phyloP scores from a whole-genome alignment of 305 asterid species.

The Fraxinus sp. region DNA sequence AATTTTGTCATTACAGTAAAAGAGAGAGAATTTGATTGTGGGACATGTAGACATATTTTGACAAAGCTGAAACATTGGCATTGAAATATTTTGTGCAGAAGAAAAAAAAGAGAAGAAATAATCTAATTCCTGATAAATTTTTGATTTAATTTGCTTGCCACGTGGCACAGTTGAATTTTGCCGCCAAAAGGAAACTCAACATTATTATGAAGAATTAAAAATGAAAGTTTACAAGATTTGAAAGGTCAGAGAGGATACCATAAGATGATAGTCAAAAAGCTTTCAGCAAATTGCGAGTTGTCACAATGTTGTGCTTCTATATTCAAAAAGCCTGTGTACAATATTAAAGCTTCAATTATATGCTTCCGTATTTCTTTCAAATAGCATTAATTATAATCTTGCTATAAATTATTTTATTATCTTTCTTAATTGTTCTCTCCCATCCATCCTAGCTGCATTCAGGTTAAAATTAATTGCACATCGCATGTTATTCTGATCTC shows the following conservation, averaged over 20 bases:
- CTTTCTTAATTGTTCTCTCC: constrained; percentile 9
- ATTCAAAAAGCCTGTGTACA: not conserved
- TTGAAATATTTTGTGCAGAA: not conserved
- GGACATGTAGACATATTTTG: not conserved
- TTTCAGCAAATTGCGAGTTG: not conserved
- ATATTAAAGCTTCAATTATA: constrained; percentile 17
- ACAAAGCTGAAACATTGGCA: not conserved
- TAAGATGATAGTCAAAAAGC: not conserved
- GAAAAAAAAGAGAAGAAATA: not conserved
- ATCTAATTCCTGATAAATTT: not conserved
- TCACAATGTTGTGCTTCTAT: not conserved
- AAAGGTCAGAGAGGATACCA: not conserved
- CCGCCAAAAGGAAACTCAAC: not conserved
- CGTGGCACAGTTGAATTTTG: not conserved
- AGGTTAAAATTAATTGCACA: constrained; percentile 17
- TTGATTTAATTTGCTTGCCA: not conserved
- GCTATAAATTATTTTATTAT: not conserved
- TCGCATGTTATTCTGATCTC: constrained; percentile 12
- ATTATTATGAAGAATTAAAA: not conserved
- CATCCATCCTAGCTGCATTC: constrained; percentile 14
- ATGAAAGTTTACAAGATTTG: not conserved
- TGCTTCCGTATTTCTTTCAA: constrained; percentile 1
- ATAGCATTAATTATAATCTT: not conserved
- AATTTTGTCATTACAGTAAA: not conserved
- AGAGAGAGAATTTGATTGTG: not conserved